Percentiles rank a stretch among this genome's conserved stretches.
These are phyloP conservation scores for Cystofilobasidium macerans DNA, from an alignment of 768 basidiomycete genomes.

Conservation along the genomic window DNA sequence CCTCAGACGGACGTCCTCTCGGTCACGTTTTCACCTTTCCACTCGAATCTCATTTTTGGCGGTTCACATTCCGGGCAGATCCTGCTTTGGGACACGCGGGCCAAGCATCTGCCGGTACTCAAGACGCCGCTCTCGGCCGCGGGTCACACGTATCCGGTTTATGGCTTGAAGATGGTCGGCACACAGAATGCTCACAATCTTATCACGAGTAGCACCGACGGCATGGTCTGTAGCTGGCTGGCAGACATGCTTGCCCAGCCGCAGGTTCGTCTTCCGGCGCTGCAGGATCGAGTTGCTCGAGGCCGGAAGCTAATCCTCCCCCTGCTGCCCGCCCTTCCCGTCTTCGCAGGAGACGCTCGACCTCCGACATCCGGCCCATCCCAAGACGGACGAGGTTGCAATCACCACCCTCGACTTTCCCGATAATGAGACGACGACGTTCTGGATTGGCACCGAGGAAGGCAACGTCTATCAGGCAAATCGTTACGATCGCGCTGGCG, in stretches of 20 bases:
- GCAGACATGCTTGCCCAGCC: constrained; percentile 98
- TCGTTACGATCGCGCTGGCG: constrained; percentile 88
- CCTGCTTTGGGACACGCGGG: constrained; percentile 93
- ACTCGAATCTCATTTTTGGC: constrained; percentile 91
- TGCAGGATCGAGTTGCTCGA: background rate
- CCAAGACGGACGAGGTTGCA: constrained; percentile 92
- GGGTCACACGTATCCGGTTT: constrained; percentile 96
- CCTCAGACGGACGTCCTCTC: constrained; percentile 92
- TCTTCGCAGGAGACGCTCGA: constrained; percentile 74
- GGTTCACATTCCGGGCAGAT: constrained; percentile 99
- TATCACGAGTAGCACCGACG: constrained; percentile 93
- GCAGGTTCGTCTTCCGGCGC: constrained; percentile 49
- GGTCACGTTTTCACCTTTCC: constrained; percentile 92
- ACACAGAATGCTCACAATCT: constrained; percentile 98
- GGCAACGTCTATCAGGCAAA: constrained; percentile 95
- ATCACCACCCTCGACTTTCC: constrained; percentile 91
- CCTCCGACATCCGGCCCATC: constrained; percentile 75
- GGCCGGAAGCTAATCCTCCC: too few relatives aligned
- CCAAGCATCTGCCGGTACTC: constrained; percentile 86
- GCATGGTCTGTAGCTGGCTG: constrained; percentile 92
- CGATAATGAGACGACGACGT: constrained; percentile 88
- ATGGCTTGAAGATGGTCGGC: constrained; percentile 96
- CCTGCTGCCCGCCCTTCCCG: background rate
- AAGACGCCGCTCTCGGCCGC: constrained; percentile 93
- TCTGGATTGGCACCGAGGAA: constrained; percentile 97